Evolutionary conservation across 2,329 filamentous ascomycete genomes (phyloP).

Genomic region (Beauveria rudraprayagi): DNA sequence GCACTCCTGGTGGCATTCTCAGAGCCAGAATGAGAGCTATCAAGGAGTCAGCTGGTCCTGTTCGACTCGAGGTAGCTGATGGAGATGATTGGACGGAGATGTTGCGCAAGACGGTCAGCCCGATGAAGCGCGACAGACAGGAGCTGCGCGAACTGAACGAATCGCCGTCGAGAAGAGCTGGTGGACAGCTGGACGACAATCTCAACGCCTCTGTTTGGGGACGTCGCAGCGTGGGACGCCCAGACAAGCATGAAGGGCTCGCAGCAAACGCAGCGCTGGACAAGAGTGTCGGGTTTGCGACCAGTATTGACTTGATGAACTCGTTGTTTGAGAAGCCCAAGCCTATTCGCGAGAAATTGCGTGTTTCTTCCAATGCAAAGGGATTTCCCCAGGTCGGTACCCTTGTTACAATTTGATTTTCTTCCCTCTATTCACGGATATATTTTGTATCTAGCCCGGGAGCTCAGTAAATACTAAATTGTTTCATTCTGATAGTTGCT

Average conservation of each 20-base stretch:
- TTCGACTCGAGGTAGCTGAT: conserved; percentile 52
- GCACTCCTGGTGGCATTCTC: conserved; percentile 52
- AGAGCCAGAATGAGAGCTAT: conserved; percentile 56
- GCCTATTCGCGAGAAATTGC: conserved; percentile 46
- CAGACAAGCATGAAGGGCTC: conserved; percentile 21
- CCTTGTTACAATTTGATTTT: conserved; percentile 29
- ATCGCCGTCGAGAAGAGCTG: conserved; percentile 32
- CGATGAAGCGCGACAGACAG: conserved; percentile 82
- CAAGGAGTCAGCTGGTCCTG: conserved; percentile 50
- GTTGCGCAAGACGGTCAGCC: conserved; percentile 87
- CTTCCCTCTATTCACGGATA: conserved; percentile 9
- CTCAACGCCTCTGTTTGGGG: conserved; percentile 29
- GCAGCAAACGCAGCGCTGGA: conserved; percentile 23
- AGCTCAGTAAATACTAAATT: conserved; percentile 37
- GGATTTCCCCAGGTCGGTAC: conserved; percentile 86
- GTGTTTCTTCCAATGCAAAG: conserved; percentile 45
- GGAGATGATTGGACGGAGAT: conserved; percentile 91
- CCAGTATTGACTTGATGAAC: conserved; percentile 93
- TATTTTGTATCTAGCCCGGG: conserved; percentile 25
- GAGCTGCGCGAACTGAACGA: conserved; percentile 55
- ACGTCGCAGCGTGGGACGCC: conserved; percentile 21
- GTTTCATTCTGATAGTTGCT: conserved; percentile 60
- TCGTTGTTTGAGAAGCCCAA: conserved; percentile 75
- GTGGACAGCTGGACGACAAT: conserved; percentile 43
- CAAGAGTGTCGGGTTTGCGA: conserved; percentile 64